Evolutionary conservation across 106 monocot genomes (phyloP).

Genomic region (Narthecium ossifragum): DNA sequence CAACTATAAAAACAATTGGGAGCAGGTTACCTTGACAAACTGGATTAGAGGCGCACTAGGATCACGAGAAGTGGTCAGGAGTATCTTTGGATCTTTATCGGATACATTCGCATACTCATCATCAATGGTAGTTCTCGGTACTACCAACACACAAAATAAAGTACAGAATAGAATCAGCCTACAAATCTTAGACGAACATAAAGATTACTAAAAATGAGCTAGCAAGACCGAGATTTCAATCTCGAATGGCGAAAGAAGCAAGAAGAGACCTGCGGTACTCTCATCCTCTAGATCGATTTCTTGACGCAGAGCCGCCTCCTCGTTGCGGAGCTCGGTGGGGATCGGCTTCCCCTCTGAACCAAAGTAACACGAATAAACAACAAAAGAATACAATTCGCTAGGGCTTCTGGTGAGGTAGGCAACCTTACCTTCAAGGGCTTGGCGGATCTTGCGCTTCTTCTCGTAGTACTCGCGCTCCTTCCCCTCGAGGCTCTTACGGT

Average conservation of each 20-base stretch:
- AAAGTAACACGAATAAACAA: not conserved
- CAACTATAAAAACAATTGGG: not conserved
- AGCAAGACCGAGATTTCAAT: too few relatives aligned
- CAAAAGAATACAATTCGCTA: not conserved
- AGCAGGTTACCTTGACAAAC: constrained; percentile 69
- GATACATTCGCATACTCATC: constrained; percentile 68
- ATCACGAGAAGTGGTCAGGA: constrained; percentile 75
- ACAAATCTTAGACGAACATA: not conserved
- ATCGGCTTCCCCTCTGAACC: constrained; percentile 71
- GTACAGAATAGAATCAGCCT: not conserved
- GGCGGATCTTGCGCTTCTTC: constrained; percentile 68
- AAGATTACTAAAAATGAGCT: not conserved
- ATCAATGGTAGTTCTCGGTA: constrained; percentile 51
- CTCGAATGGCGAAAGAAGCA: not conserved
- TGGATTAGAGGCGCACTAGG: constrained; percentile 92
- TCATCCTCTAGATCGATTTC: constrained; percentile 78
- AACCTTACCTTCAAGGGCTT: constrained; percentile 65
- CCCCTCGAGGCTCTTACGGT: constrained; percentile 71
- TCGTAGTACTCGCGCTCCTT: constrained; percentile 61
- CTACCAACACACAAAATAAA: constrained; percentile 17
- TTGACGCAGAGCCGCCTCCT: constrained; percentile 50
- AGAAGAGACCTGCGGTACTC: constrained; percentile 28
- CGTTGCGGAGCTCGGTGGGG: constrained; percentile 78
- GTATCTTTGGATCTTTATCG: constrained; percentile 54
- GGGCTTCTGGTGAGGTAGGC: too few relatives aligned